Evolutionary conservation across 192 early-diverging fungal genomes (phyloP).

Genomic region (Coemansia sp.): DNA sequence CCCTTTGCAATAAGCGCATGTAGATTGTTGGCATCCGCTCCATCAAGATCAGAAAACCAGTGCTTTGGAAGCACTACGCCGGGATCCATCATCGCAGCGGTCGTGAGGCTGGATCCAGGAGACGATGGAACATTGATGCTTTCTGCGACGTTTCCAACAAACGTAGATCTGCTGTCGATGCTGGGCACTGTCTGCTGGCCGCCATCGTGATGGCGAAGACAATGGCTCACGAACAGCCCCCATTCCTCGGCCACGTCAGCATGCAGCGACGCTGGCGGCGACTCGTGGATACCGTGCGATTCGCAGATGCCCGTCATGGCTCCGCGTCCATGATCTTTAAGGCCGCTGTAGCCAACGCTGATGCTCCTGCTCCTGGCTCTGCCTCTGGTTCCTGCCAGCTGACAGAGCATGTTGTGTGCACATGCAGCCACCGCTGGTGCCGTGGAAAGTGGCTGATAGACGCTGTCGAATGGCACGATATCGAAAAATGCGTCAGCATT

Average conservation of each 20-base stretch:
- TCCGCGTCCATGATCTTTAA: not conserved
- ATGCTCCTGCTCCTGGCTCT: constrained; percentile 10
- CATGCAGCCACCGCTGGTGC: constrained; percentile 22
- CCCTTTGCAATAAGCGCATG: constrained; percentile 28
- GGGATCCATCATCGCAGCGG: not conserved
- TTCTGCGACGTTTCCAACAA: not conserved
- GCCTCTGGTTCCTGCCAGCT: constrained; percentile 22
- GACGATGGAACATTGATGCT: constrained; percentile 5
- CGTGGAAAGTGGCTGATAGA: constrained; percentile 6
- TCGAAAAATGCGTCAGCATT: constrained; percentile 16
- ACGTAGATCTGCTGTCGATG: constrained; percentile 14
- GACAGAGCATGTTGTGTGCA: constrained; percentile 50
- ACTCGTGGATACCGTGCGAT: constrained; percentile 1
- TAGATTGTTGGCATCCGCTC: constrained; percentile 8
- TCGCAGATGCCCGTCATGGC: not conserved
- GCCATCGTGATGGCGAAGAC: constrained; percentile 15
- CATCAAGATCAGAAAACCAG: constrained; percentile 21
- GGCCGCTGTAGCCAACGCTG: not conserved
- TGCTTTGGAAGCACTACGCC: constrained; percentile 20
- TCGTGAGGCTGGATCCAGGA: not conserved
- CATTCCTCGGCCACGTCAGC: constrained; percentile 28
- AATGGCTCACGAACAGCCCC: constrained; percentile 29
- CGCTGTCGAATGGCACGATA: constrained; percentile 9
- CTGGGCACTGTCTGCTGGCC: constrained; percentile 13
- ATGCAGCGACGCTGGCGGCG: constrained; percentile 17